A percentile compares a stretch with the other conserved stretches of the same genome.
These are phyloP conservation scores for Cyphellophora attinorum DNA, from an alignment of 2,329 filamentous ascomycete species.

Conservation along the genomic window DNA sequence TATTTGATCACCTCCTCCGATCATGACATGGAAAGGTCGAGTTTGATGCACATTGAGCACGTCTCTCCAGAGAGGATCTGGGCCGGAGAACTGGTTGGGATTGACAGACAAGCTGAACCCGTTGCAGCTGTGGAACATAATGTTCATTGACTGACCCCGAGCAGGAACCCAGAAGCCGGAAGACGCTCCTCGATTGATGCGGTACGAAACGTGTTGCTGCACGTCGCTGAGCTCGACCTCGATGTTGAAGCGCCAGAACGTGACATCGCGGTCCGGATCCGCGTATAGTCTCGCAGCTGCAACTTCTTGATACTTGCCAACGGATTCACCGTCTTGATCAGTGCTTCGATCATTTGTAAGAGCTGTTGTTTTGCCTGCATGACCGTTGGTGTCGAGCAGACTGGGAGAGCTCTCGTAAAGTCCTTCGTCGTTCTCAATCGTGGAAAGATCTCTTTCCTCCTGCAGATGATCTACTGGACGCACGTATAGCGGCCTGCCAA, in stretches of 20 bases:
- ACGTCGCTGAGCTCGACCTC: conserved; percentile 73
- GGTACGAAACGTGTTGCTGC: conserved; percentile 84
- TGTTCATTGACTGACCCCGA: conserved; percentile 79
- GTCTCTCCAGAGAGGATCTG: conserved; percentile 94
- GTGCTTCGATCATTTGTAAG: conserved; percentile 36
- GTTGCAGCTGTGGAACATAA: conserved; percentile 98
- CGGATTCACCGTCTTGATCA: conserved; percentile 62
- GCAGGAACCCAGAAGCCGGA: conserved; percentile 93
- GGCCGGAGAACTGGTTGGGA: conserved; percentile 72
- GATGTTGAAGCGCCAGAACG: conserved; percentile 95
- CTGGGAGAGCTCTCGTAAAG: conserved; percentile 62
- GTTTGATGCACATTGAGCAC: conserved; percentile 87
- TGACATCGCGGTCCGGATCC: conserved; percentile 75
- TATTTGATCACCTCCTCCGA: conserved; percentile 92
- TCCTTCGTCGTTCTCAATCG: conserved; percentile 68
- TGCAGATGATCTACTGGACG: conserved; percentile 79
- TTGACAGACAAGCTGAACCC: conserved; percentile 80
- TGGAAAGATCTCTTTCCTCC: conserved; percentile 68
- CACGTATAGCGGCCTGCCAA: conserved; percentile 79
- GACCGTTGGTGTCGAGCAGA: conserved; percentile 29
- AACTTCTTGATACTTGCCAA: conserved; percentile 74
- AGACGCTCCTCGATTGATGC: conserved; percentile 83
- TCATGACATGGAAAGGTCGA: conserved; percentile 93
- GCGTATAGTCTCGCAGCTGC: conserved; percentile 71
- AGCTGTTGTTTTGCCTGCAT: conserved; percentile 26